These are phyloP conservation scores for Exophiala viscosa DNA, from an alignment of 2,329 filamentous ascomycete species.

Conservation along the genomic window DNA sequence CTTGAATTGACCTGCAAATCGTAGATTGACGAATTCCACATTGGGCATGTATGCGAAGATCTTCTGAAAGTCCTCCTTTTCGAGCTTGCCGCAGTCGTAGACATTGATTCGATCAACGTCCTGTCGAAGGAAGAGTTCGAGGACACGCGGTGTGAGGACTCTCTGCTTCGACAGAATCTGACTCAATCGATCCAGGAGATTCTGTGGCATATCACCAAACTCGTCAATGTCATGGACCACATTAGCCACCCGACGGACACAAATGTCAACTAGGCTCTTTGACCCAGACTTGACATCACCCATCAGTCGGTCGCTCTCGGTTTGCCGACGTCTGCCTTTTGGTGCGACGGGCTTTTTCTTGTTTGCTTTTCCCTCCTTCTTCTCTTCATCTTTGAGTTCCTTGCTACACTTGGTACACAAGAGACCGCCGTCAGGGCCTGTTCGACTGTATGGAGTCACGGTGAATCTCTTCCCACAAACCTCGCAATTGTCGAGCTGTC, in stretches of 20 bases:
- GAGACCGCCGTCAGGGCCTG: conserved; percentile 78
- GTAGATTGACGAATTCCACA: conserved; percentile 68
- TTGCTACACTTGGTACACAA: conserved; percentile 79
- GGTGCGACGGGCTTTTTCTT: conserved; percentile 54
- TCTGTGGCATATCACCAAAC: conserved; percentile 59
- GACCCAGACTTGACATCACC: conserved; percentile 52
- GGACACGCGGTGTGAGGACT: conserved; percentile 48
- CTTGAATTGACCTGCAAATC: conserved; percentile 89
- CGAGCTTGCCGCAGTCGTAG: conserved; percentile 64
- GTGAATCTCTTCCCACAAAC: conserved; percentile 84
- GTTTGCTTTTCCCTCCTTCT: conserved; percentile 56
- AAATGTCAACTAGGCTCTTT: conserved; percentile 50
- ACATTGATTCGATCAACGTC: conserved; percentile 56
- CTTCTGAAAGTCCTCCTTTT: conserved; percentile 70
- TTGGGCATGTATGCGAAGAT: conserved; percentile 73
- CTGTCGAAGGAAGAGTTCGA: conserved; percentile 48
- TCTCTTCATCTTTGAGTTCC: conserved; percentile 64
- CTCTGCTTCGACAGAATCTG: conserved; percentile 63
- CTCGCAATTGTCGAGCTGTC: conserved; percentile 85
- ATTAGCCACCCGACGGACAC: conserved; percentile 59
- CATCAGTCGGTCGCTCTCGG: conserved; percentile 81
- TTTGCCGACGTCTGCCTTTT: conserved; percentile 65
- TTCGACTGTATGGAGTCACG: conserved; percentile 82
- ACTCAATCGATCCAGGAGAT: conserved; percentile 55
- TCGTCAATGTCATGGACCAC: conserved; percentile 63